phyloP scores from a whole-genome alignment of 352 stramenopile genomes.

The Phytophthora multivora region DNA sequence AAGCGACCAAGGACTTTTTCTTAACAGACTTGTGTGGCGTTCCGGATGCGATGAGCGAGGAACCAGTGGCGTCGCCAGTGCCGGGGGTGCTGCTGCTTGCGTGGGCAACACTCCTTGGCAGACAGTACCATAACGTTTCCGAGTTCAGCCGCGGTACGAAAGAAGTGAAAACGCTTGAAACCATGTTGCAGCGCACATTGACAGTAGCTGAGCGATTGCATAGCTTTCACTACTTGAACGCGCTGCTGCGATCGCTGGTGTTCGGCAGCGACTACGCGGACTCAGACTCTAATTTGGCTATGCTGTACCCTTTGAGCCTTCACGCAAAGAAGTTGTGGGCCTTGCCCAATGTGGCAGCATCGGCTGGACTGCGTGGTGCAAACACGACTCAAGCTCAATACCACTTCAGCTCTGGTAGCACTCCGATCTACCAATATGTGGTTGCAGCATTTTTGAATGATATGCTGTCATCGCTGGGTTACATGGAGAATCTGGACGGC shows the following conservation, averaged over 20 bases:
- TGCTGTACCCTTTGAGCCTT: constrained; percentile 36
- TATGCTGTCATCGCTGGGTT: constrained; percentile 55
- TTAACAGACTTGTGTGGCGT: constrained; percentile 23
- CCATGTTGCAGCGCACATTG: constrained; percentile 49
- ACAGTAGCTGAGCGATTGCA: constrained; percentile 42
- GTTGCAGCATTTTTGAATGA: constrained; percentile 66
- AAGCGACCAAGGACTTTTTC: constrained; percentile 40
- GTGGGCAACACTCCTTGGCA: constrained; percentile 59
- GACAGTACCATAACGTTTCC: constrained; percentile 35
- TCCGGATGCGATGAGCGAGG: constrained; percentile 7
- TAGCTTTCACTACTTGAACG: constrained; percentile 64
- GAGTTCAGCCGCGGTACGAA: constrained; percentile 9
- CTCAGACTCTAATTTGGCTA: constrained; percentile 12
- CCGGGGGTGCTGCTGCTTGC: constrained; percentile 56
- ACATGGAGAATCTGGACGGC: constrained; percentile 51
- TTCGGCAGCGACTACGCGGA: constrained; percentile 36
- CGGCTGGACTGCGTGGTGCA: constrained; percentile 8
- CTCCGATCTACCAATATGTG: constrained; percentile 54
- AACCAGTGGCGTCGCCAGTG: constrained; percentile 27
- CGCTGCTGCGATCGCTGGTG: constrained; percentile 47
- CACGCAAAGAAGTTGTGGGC: constrained; percentile 36
- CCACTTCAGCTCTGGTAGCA: constrained; percentile 6
- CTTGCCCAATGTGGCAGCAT: constrained; percentile 30
- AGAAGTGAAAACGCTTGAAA: constrained; percentile 35
- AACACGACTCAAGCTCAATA: constrained; percentile 1